phyloP scores from a whole-genome alignment of 1,139 yeast genomes.

The Taphrina communis region DNA sequence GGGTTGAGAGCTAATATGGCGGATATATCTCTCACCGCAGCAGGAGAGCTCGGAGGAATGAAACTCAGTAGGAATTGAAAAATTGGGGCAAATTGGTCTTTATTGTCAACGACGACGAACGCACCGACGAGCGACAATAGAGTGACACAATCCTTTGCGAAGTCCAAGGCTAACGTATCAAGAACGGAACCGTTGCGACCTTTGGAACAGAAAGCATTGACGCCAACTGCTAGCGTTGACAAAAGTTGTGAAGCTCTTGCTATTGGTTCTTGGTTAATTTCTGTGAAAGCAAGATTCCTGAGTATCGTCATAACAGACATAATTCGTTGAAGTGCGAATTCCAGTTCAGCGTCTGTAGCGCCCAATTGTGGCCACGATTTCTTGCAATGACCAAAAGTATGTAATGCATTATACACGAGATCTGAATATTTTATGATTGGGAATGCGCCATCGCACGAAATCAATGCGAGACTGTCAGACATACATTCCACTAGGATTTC shows the following conservation, averaged over 20 bases:
- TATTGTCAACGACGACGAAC: conserved; percentile 2
- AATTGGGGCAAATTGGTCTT: neutral
- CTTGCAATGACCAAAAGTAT: neutral
- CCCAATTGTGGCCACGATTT: neutral
- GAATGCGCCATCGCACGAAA: neutral
- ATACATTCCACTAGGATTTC: conserved; percentile 31
- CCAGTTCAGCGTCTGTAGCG: neutral
- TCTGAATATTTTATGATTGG: neutral
- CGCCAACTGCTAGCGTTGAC: conserved; percentile 2
- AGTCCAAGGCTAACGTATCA: neutral
- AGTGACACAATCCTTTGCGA: conserved; percentile 28
- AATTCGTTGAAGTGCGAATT: conserved; percentile 5
- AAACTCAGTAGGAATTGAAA: conserved; percentile 18
- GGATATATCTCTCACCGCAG: neutral
- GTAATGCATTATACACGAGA: neutral
- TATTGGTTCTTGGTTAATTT: conserved; percentile 31
- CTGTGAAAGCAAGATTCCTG: conserved; percentile 35
- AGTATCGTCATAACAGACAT: conserved; percentile 32
- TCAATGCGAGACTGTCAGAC: neutral
- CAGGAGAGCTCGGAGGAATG: neutral
- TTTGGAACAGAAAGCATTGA: neutral
- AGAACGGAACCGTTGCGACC: neutral
- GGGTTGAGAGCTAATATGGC: conserved; percentile 3
- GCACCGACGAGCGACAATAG: conserved; percentile 12
- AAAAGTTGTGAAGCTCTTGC: conserved; percentile 6